Evolutionary conservation across 176 grass and related monocot genomes (phyloP), one percentile per base, ranked within the genome.

Genomic region (Pontederia crassipes): DNA sequence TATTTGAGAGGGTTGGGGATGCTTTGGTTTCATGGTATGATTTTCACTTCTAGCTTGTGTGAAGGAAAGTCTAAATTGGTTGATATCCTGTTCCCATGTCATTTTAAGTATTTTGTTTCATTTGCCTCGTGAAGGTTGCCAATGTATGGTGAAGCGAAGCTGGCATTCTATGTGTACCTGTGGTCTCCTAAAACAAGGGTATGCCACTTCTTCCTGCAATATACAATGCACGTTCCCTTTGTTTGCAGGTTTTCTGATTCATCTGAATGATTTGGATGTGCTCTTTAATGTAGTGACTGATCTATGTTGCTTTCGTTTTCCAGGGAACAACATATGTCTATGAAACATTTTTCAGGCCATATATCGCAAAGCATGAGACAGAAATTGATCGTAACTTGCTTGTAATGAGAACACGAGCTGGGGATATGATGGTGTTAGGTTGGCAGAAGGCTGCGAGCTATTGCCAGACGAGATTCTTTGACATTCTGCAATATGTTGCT

Each of bases 101-200:
- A 52, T 63, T 77, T 77, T 2, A 57, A 46, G n/a, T 69, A 28
- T 59, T 54, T 29, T 46, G 10, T 52, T 15, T 55, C 67, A 10
- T 52, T 17, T 64, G 62, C 58, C 63, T 54, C 14, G 20, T 32
- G 48, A 49, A 97, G 92, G 92, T 55, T 96, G 61, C 92, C 86
- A 49, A 73, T 90, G 78, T 95, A 87, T 53, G 65, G 65, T 12
- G 83, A 87, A 81, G 78, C 75, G 4, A 95, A 95, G 54, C 29
- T 90, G 49, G 74, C 65, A 1, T 28, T 95, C 58, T 4, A 89
- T 9, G 50, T 95, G 14, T 95, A 81, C 74, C 85, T 89, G 55
- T 86, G 89, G 82, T 74, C 80, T 76, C 73, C 82, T 45, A 81
- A 75, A 28, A 89, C 82, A 66, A 68, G 48, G 32, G 86, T 81